Evolutionary conservation across 768 basidiomycete species (phyloP).

Genomic region (Termitomyces sp.): DNA sequence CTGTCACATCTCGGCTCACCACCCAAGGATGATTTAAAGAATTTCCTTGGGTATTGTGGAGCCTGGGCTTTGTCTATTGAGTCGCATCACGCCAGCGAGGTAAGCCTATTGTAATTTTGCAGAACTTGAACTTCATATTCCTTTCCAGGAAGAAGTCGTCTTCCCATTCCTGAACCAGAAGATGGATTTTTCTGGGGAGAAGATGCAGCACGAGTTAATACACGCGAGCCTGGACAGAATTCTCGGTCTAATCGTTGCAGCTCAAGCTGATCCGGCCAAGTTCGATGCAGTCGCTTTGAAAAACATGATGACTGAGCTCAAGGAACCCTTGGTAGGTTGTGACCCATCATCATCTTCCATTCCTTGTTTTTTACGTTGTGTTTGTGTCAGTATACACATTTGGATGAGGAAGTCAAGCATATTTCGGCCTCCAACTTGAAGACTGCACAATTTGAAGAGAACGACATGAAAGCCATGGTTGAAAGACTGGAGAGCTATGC

Average conservation of each 20-base stretch:
- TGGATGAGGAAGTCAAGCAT: conserved; percentile 34
- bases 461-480: conserved; percentile 24
- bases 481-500: conserved; percentile 25
- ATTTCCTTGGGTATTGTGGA: conserved; percentile 37
- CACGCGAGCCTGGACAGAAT: conserved; percentile 25
- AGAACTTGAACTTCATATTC: neutral
- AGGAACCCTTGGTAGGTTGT: conserved; percentile 29
- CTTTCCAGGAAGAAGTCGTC: conserved; percentile 23
- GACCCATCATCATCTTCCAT: neutral
- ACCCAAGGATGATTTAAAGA: conserved; percentile 29
- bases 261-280: conserved; percentile 20
- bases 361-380: neutral
- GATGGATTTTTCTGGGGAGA: conserved; percentile 34
- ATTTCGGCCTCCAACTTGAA: conserved; percentile 27
- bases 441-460: conserved; percentile 21
- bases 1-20: conserved; percentile 29
- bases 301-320: conserved; percentile 22
- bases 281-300: conserved; percentile 27
- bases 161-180: conserved; percentile 33
- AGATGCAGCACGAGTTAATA: conserved; percentile 31
- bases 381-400: conserved; percentile 25
- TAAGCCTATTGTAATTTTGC: neutral
- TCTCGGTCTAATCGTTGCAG: conserved; percentile 18
- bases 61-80: conserved; percentile 32
- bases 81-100: conserved; percentile 33